Evolutionary conservation across 2,329 filamentous ascomycete genomes (phyloP).

Genomic region (Paecilomyces dactylethromorphus): DNA sequence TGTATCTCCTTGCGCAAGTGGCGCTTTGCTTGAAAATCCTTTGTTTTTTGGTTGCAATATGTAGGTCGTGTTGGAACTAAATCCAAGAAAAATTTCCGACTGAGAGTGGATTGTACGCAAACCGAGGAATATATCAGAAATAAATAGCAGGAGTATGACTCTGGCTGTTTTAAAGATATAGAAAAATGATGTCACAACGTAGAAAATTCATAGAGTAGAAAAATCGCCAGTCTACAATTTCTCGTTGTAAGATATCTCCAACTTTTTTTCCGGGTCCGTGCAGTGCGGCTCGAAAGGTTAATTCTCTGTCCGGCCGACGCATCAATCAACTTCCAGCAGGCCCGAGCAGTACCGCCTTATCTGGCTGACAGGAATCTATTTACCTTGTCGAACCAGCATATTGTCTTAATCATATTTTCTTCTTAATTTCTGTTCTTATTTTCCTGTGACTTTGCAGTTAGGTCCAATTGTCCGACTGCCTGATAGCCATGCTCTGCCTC

Average conservation of each 20-base stretch:
- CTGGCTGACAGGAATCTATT: neutral
- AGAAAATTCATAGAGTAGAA: neutral
- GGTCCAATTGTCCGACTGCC: neutral
- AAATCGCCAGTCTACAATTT: neutral
- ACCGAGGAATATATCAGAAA: neutral
- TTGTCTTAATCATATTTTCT: neutral
- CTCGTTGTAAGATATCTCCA: neutral
- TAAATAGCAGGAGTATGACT: neutral
- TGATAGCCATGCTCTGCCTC: slow-evolving; percentile 25
- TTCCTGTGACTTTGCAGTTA: neutral
- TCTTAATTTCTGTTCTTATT: neutral
- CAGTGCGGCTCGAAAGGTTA: slow-evolving; percentile 1
- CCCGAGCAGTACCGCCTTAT: neutral
- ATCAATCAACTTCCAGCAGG: neutral
- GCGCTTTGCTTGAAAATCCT: slow-evolving; percentile 18
- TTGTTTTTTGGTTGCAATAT: slow-evolving; percentile 6
- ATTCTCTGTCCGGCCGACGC: neutral
- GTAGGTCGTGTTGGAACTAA: neutral
- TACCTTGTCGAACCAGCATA: neutral
- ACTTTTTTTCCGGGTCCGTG: slow-evolving; percentile 1
- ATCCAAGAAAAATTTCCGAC: neutral
- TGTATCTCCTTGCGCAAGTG: slow-evolving; percentile 2
- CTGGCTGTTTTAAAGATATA: neutral
- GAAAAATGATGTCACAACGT: neutral
- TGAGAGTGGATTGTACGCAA: neutral